Evolutionary conservation across 345 rosid species (phyloP).

Genomic region (Eucalyptus curtisii): DNA sequence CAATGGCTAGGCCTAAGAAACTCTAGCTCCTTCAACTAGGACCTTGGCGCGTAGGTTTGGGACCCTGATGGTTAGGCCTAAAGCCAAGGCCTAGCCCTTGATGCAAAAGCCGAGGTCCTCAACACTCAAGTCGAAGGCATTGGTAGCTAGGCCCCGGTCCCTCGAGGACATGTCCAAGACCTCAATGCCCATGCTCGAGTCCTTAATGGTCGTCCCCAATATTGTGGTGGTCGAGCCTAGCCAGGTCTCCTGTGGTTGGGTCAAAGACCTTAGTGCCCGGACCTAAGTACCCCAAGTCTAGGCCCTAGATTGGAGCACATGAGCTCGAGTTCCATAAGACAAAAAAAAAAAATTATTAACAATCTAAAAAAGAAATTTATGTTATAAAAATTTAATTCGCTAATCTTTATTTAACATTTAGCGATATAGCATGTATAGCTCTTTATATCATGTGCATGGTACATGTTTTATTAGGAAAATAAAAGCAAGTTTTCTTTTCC

Average conservation of each 20-base stretch:
- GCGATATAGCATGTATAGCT: background rate
- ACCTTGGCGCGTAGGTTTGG: background rate
- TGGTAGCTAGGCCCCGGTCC: accelerated
- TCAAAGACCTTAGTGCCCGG: accelerated
- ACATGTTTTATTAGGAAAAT: background rate
- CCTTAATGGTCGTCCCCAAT: too few relatives aligned
- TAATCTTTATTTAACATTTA: too few relatives aligned
- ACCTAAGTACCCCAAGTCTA: background rate
- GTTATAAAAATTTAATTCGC: background rate
- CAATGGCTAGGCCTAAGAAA: background rate
- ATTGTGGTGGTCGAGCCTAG: background rate
- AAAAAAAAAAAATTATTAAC: too few relatives aligned
- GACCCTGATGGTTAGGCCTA: background rate
- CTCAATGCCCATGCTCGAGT: background rate
- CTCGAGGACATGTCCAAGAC: background rate
- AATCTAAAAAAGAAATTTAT: background rate
- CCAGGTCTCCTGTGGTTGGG: background rate
- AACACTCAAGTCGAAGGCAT: background rate
- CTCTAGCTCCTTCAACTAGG: background rate
- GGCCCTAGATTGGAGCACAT: background rate
- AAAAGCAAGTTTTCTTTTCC: background rate
- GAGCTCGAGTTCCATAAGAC: background rate
- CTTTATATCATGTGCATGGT: background rate
- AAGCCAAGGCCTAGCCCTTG: background rate
- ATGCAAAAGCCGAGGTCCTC: background rate